Base-by-base conservation (phyloP, 2,329 filamentous ascomycete genomes). In the Drechslerella dactyloides region DNA sequence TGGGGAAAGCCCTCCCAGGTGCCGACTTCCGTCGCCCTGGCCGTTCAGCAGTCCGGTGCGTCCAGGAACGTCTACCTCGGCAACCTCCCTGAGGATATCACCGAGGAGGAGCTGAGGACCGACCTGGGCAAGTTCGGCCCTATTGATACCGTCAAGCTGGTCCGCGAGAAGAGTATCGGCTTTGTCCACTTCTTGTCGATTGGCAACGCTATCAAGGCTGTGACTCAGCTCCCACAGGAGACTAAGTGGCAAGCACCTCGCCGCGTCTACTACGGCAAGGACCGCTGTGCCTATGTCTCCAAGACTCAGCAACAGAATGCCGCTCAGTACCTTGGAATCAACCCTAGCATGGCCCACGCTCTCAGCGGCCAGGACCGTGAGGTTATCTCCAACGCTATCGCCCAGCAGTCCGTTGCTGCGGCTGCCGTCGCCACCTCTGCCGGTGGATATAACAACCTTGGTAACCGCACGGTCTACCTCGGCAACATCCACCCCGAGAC, bases 261-360 rank as follows among this genome's bases (percentile, higher is more conserved):
- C 75, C 90, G 94, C 59, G 94, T 99, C 10, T 97, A 96, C 85
- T 99, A 99, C 78, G 94, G 94, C 81, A 99, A 99, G 83, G 94
- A 99, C 80, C 87, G 94, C 73, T 99, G 94, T 78, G 94, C 94
- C 17, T 99, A 99, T 78, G 93, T 99, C 58, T 99, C 94, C 69
- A 99, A 99, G 85, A 99, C 94, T 0, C 94, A 99, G 82, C 94
- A 99, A 82, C 94, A 99, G 81, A 99, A 99, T 77, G 94, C 94
- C 6, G 94, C 94, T 35, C 94, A 99, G 81, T 99, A 97, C 79
- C 85, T 99, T 23, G 94, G 94, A 62, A 99, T 99, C 77, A 92
- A 94, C 19, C 94, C 94, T 40, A 93, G 93, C 27, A 97, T 97
- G 78, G 93, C 94, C 19, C 93, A 97, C 79, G 93, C 97, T 80